Percentiles rank a stretch among this genome's conserved stretches.
Evolutionary conservation across 176 grass and related monocot genomes (phyloP).

Genomic region (Ensete glaucum): DNA sequence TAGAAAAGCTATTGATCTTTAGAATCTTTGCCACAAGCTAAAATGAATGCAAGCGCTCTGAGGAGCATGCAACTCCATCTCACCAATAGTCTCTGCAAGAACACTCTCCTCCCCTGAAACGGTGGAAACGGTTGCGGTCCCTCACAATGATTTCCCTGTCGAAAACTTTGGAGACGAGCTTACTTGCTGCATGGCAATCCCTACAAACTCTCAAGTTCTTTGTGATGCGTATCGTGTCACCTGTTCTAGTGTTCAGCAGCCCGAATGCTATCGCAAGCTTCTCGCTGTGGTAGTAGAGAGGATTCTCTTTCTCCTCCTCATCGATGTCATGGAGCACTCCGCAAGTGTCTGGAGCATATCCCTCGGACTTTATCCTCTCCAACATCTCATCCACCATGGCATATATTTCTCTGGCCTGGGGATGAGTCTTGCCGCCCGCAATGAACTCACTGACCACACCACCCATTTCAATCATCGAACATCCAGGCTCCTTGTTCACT

Average conservation of each 20-base stretch:
- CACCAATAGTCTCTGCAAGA: constrained; percentile 89
- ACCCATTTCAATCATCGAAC: constrained; percentile 48
- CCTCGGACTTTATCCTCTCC: constrained; percentile 40
- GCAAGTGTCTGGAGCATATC: constrained; percentile 32
- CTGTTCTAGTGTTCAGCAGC: constrained; percentile 33
- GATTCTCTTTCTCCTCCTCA: constrained; percentile 37
- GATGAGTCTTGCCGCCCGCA: constrained; percentile 42
- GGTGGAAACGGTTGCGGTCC: constrained; percentile 74
- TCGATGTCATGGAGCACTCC: constrained; percentile 43
- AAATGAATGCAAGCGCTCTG: no score
- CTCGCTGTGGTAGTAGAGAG: constrained; percentile 70
- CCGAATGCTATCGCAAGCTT: constrained; percentile 83
- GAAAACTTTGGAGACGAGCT: constrained; percentile 52
- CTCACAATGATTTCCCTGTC: constrained; percentile 57
- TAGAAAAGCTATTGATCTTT: no score
- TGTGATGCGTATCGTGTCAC: constrained; percentile 39
- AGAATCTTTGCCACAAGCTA: no score
- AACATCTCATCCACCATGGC: constrained; percentile 54
- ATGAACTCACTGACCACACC: constrained; percentile 45
- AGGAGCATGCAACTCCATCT: background rate
- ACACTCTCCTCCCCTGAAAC: constrained; percentile 59
- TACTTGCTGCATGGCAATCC: constrained; percentile 59
- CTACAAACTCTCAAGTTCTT: constrained; percentile 67
- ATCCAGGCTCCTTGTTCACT: constrained; percentile 60
- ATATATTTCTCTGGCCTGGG: constrained; percentile 41